phyloP scores from a whole-genome alignment of 2,329 filamentous ascomycete species.

The Thelonectria rubi region DNA sequence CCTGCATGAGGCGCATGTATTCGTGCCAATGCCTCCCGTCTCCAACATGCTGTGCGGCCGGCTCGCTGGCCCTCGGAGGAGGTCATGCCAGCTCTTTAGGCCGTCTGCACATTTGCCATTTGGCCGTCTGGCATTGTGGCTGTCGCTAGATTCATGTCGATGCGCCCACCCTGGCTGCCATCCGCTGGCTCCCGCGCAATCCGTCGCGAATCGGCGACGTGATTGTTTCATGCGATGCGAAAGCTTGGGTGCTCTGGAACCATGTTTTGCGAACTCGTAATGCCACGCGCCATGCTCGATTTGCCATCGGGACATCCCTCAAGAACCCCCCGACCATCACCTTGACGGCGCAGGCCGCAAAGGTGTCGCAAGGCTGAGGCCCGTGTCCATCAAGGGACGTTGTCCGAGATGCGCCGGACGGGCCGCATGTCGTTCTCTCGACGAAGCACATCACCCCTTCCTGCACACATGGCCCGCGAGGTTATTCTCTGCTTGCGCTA shows the following conservation, averaged over 20 bases:
- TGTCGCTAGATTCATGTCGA: conserved; percentile 37
- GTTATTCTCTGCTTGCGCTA: conserved; percentile 16
- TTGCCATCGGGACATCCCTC: too few species aligned
- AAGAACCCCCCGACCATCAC: too few species aligned
- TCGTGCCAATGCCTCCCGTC: too few species aligned
- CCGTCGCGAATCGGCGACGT: conserved; percentile 32
- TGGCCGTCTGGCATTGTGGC: conserved; percentile 37
- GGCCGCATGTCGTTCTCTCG: conserved; percentile 22
- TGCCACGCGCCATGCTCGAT: neutral
- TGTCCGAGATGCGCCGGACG: conserved; percentile 28
- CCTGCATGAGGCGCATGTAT: neutral
- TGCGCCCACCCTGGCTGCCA: conserved; percentile 31
- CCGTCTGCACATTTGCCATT: conserved; percentile 24
- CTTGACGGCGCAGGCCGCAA: neutral
- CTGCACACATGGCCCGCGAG: conserved; percentile 10
- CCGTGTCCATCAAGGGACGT: conserved; percentile 28
- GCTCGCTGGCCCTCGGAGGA: conserved; percentile 13
- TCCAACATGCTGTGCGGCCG: conserved; percentile 15
- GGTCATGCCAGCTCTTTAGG: conserved; percentile 1
- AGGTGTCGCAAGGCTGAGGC: conserved; percentile 9
- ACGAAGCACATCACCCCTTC: neutral
- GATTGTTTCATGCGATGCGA: conserved; percentile 25
- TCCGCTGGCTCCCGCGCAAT: conserved; percentile 34
- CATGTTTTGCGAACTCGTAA: neutral
- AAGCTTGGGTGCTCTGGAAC: conserved; percentile 19